Conservation (phyloP, 345 rosid species). For the Brassica carinata region DNA sequence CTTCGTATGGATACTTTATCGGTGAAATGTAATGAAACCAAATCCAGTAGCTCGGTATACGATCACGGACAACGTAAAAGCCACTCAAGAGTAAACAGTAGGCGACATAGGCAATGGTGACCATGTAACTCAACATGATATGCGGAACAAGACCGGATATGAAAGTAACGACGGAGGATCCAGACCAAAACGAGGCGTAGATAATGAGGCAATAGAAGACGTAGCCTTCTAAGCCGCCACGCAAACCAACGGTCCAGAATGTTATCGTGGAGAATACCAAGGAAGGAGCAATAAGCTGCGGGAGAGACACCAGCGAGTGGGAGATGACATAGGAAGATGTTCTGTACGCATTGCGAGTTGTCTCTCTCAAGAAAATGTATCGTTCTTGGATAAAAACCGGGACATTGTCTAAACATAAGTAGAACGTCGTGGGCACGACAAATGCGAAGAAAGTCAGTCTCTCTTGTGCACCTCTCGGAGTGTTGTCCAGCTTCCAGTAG, state of each 20-base stretch:
- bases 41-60: slow-evolving; percentile 38
- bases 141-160: slow-evolving; percentile 46
- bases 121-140: slow-evolving; percentile 45
- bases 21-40: slow-evolving; percentile 41
- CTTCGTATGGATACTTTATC: slow-evolving; percentile 36
- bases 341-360: slow-evolving; percentile 49
- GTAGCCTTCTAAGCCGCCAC: slow-evolving; percentile 46
- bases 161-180: slow-evolving; percentile 56
- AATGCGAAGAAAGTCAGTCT: slow-evolving; percentile 51
- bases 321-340: slow-evolving; percentile 52
- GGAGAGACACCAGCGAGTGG: slow-evolving; percentile 45
- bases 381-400: slow-evolving; percentile 57
- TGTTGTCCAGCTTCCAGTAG: slow-evolving; percentile 52
- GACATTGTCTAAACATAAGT: slow-evolving; percentile 43
- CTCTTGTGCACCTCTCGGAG: slow-evolving; percentile 43
- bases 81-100: slow-evolving; percentile 42
- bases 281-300: slow-evolving; percentile 42
- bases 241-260: slow-evolving; percentile 54
- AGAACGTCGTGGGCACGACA: slow-evolving; percentile 44
- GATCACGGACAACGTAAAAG: slow-evolving; percentile 34
- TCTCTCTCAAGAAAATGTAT: slow-evolving; percentile 73
- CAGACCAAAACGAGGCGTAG: slow-evolving; percentile 63
- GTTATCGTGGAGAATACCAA: slow-evolving; percentile 41
- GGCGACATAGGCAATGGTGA: slow-evolving; percentile 44
- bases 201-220: slow-evolving; percentile 43